Percentiles rank a stretch among this genome's conserved stretches.
phyloP scores from a whole-genome alignment of 257 asterid genomes.

The Solanum etuberosum region DNA sequence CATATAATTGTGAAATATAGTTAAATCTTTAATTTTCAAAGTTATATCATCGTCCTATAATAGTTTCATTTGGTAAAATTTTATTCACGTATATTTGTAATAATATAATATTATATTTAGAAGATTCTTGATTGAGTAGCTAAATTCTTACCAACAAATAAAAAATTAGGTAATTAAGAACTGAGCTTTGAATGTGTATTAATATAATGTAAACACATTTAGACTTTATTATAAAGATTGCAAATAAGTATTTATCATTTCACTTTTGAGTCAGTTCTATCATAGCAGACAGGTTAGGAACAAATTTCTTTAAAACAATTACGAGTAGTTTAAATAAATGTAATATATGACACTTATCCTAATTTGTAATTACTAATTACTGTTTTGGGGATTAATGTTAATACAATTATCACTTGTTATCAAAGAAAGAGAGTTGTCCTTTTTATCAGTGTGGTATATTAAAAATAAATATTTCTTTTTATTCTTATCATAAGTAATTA shows the following conservation, averaged over 20 bases:
- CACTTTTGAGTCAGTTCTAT: not conserved
- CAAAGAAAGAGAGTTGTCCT: not conserved
- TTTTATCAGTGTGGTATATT: not conserved
- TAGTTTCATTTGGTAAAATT: not conserved
- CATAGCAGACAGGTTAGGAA: not conserved
- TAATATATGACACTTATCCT: not conserved
- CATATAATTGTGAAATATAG: not conserved
- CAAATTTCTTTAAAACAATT: not conserved
- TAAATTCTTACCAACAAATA: not conserved
- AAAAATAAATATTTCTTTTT: not conserved
- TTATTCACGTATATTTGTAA: not conserved
- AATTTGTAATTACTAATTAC: not conserved
- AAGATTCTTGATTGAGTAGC: no score
- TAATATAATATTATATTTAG: no score
- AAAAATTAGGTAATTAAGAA: not conserved
- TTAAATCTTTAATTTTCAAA: not conserved
- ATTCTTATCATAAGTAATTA: not conserved
- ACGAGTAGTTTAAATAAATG: not conserved
- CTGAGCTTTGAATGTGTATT: not conserved
- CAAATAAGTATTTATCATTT: not conserved
- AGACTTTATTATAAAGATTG: not conserved
- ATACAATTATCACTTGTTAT: not conserved
- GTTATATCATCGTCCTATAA: not conserved
- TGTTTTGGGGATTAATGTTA: not conserved
- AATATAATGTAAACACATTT: not conserved